These are phyloP conservation scores for Fraxinus floribunda DNA, from an alignment of 305 asterid genomes.

Conservation along the genomic window DNA sequence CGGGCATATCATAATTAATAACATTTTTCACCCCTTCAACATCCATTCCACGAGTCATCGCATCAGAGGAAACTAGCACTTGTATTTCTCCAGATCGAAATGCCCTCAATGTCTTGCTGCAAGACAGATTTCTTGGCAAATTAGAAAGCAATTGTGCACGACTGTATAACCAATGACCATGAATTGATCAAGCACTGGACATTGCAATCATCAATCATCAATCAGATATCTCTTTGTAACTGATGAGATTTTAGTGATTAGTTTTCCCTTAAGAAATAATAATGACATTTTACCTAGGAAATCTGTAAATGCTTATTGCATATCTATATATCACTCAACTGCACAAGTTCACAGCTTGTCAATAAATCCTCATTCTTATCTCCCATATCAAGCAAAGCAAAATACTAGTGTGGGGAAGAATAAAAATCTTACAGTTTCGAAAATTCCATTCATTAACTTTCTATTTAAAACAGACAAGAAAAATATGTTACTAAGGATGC, in stretches of 20 bases:
- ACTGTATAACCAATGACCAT: background rate
- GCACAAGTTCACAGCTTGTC: background rate
- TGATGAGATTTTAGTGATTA: background rate
- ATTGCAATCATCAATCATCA: background rate
- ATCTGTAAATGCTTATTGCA: background rate
- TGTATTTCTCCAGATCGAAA: slow-evolving; percentile 65
- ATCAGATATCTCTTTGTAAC: background rate
- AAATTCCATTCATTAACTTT: background rate
- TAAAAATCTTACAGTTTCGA: background rate
- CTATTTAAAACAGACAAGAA: background rate
- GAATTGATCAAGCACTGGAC: background rate
- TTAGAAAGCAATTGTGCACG: slow-evolving; percentile 1
- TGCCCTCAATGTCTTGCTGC: slow-evolving; percentile 72
- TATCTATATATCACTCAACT: background rate
- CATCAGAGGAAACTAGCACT: slow-evolving; percentile 82
- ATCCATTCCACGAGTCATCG: slow-evolving; percentile 94
- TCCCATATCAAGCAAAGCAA: background rate
- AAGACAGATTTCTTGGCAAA: slow-evolving; percentile 16
- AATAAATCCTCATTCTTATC: background rate
- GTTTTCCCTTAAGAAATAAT: background rate
- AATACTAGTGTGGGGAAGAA: background rate
- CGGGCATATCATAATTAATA: slow-evolving; percentile 80
- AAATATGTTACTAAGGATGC: background rate
- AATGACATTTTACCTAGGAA: background rate
- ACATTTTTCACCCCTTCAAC: slow-evolving; percentile 81